Conservation (phyloP, 768 basidiomycete species). For the Trametes gibbosa region DNA sequence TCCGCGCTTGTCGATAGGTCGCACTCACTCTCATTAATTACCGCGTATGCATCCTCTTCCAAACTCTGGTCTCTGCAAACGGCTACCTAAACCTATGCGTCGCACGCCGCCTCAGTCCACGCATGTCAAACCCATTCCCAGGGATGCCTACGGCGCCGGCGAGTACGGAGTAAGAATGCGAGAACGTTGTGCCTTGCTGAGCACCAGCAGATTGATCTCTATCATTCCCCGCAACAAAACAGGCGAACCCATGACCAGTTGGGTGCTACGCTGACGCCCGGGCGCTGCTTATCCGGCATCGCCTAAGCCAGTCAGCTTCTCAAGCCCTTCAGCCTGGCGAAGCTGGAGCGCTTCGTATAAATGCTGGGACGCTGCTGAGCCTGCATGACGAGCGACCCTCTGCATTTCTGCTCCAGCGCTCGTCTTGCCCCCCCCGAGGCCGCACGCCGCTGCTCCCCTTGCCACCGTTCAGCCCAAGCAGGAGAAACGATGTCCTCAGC, state of each 20-base stretch:
- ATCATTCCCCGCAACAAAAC: conserved; percentile 1
- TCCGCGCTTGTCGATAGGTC: background rate
- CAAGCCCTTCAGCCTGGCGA: background rate
- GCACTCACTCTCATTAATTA: background rate
- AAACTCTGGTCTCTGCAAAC: too few relatives aligned
- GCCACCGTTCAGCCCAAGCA: background rate
- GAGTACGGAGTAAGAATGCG: background rate
- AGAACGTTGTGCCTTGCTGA: conserved; percentile 4
- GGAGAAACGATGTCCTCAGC: conserved; percentile 5
- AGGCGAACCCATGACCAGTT: conserved; percentile 1
- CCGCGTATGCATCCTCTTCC: too few relatives aligned
- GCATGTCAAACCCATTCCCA: background rate
- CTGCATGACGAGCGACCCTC: background rate
- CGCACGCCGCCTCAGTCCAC: background rate
- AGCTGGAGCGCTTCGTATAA: background rate
- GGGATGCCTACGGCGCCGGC: background rate
- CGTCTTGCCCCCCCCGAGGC: background rate
- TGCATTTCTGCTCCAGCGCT: background rate
- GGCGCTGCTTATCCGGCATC: conserved; percentile 11
- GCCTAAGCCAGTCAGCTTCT: background rate
- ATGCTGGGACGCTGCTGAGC: background rate
- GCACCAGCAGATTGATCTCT: background rate
- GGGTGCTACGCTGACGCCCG: background rate
- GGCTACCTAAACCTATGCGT: too few relatives aligned
- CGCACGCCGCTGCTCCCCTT: background rate